phyloP scores from a whole-genome alignment of 495 filamentous ascomycete genomes.

The Aspergillus coremiiformis region DNA sequence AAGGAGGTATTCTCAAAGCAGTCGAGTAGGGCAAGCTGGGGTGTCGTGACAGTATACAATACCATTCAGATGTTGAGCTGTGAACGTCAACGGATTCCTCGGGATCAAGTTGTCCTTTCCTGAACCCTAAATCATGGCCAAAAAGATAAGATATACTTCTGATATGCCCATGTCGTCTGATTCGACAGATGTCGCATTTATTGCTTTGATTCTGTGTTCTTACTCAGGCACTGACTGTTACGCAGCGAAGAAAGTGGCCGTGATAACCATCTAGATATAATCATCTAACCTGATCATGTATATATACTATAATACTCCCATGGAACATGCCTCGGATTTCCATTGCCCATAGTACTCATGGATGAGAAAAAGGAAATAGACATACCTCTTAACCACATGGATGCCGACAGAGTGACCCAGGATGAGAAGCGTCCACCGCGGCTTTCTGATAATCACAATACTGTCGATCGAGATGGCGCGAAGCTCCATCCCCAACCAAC shows the following conservation, averaged over 20 bases:
- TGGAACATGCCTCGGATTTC: not conserved
- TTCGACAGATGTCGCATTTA: conserved; percentile 3
- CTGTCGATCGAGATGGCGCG: conserved; percentile 26
- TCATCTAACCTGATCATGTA: not conserved
- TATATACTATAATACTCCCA: not conserved
- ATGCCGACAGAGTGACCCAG: not conserved
- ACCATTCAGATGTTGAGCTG: no score
- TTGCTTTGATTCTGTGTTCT: not conserved
- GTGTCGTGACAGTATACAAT: no score
- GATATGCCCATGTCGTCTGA: conserved; percentile 12
- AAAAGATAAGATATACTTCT: conserved; percentile 6
- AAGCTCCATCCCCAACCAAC: conserved; percentile 45
- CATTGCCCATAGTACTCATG: not conserved
- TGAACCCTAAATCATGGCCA: not conserved
- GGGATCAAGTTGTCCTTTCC: no score
- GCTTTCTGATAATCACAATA: conserved; percentile 7
- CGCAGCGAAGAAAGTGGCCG: not conserved
- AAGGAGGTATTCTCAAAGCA: no score
- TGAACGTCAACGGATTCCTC: no score
- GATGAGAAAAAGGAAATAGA: not conserved
- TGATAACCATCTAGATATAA: not conserved
- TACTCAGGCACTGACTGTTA: not conserved
- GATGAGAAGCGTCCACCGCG: not conserved
- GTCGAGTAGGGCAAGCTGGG: no score
- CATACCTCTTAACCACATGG: not conserved